Evolutionary conservation across 169 alveolate species (phyloP), one percentile per base, ranked within the genome.

Genomic region (Eimeria maxima): DNA sequence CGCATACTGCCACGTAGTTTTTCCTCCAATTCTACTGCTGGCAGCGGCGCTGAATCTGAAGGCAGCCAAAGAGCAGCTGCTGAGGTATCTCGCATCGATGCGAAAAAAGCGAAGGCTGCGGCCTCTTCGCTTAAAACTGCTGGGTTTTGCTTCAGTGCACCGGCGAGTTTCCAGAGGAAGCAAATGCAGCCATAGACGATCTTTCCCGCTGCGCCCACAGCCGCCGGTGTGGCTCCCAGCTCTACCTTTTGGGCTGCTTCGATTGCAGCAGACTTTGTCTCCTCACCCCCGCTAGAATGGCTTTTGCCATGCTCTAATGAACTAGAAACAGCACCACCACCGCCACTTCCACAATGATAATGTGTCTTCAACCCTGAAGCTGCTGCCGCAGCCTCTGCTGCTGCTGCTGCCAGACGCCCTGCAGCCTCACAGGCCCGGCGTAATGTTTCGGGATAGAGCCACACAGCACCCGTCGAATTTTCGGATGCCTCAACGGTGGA

Each of bases 371-470:
- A 20, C 71, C 47, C 71, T 5, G 50, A 10, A 3, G 65, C 81
- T 55, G 38, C 80, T 16, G 69, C 53, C 13, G 22, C 69, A 24
- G 69, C 50, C 47, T 76, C 53, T 7, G 95, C 86, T 67, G 95
- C 69, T 20, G 86, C 69, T 67, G 14, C 71, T 18, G 86, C 69
- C 27, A 67, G 86, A 53, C 38, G 65, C 86, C 45, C 45, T 22
- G 63, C 71, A 24, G 73, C 83, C 53, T 42, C 95, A 50, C 95
- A 88, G 55, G 86, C 95, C 71, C 95, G 95, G 50, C 71, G 65
- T 4, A 63, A 29, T 67, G 27, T 67, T 33, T 14, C 27, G 67
- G 63, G 95, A 27, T 22, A 29, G 27, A 88, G 47, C 24, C 50
- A 44, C 80, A 29, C 44, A 24, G 67, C 63, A 42, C 45, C 73